These are phyloP conservation scores for Halenospora varia DNA, from an alignment of 495 filamentous ascomycete genomes.

Conservation along the genomic window DNA sequence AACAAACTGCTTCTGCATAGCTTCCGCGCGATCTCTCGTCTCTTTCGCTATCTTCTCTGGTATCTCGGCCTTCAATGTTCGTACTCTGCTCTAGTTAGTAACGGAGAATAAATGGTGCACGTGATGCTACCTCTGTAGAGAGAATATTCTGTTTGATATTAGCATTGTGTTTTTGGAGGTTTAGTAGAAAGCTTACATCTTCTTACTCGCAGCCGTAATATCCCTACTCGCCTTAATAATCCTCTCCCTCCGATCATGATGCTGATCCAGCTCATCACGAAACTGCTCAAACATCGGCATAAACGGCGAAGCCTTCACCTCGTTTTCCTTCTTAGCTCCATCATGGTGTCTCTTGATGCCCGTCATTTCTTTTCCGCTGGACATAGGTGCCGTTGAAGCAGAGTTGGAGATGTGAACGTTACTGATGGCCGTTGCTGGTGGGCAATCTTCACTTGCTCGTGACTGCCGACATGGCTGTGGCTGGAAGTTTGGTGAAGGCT, in stretches of 20 bases:
- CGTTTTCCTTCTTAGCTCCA: constrained; percentile 29
- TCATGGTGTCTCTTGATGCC: constrained; percentile 27
- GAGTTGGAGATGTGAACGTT: not conserved
- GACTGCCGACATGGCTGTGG: not conserved
- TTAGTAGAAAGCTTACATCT: constrained; percentile 69
- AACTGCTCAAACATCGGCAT: constrained; percentile 81
- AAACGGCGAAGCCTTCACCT: constrained; percentile 28
- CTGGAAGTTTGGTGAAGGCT: not conserved
- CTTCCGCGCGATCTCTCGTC: constrained; percentile 54
- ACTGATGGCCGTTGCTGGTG: not conserved
- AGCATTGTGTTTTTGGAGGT: too few species aligned
- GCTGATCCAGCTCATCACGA: constrained; percentile 84
- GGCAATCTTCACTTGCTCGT: not conserved
- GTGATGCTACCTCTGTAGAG: constrained; percentile 71
- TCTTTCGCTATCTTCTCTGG: constrained; percentile 62
- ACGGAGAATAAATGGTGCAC: constrained; percentile 1
- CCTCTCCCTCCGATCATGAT: constrained; percentile 87
- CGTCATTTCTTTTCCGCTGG: constrained; percentile 25
- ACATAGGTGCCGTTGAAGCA: not conserved
- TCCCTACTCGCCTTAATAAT: constrained; percentile 87
- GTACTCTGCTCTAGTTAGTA: constrained; percentile 46
- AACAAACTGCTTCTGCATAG: constrained; percentile 64
- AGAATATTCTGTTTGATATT: constrained; percentile 68
- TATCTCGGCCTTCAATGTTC: constrained; percentile 57
- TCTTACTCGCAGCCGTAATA: constrained; percentile 91